Base-by-base conservation (phyloP, 805 yeast species). In the Candida ascalaphidarum region DNA sequence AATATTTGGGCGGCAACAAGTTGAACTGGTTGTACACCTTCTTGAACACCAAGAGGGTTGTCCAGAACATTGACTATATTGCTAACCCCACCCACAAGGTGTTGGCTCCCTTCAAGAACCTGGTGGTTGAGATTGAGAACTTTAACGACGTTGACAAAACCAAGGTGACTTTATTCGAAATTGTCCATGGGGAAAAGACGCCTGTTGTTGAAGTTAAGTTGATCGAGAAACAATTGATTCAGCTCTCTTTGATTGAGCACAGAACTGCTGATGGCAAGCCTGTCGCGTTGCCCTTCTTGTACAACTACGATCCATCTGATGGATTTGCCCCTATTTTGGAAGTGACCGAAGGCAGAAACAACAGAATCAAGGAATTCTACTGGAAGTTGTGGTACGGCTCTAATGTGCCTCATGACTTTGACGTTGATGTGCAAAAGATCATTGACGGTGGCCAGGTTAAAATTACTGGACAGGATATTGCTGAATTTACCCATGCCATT, bases 251-350 rank as follows among this genome's bases (percentile, higher is more conserved):
- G 57, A 80, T 85, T 53, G 97, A 92, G 61, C 77, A 77, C 55
- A 82, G 96, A 70, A 82, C 89, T 35, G 78, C 77, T 37, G 89
- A 81, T 46, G 74, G 73, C 36, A 59, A 60, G 40, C 77, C 95
- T 18, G 84, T 77, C 36, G 72, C 82, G 21, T 71, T 92, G 49
- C 76, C 80, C 40, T 73, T 92, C 59, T 65, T 75, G 40, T 94
- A 80, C 74, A 72, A 62, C 29, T 92, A 80, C 65, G 68, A 76
- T 46, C 84, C 95, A 17, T 69, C 73, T 29, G 83, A 81, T 53
- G 98, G 98, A n/a, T 88, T 81, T 52, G 94, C 96, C 34, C 97
- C 98, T 50, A 81, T 92, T 43, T 66, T 77, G 40, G 98, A 92
- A 63, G 74, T 81, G 21, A 81, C 84, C 78, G 82, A 77, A 40